phyloP scores from a whole-genome alignment of 148 eudicot species.

The Suaeda aralocaspica region DNA sequence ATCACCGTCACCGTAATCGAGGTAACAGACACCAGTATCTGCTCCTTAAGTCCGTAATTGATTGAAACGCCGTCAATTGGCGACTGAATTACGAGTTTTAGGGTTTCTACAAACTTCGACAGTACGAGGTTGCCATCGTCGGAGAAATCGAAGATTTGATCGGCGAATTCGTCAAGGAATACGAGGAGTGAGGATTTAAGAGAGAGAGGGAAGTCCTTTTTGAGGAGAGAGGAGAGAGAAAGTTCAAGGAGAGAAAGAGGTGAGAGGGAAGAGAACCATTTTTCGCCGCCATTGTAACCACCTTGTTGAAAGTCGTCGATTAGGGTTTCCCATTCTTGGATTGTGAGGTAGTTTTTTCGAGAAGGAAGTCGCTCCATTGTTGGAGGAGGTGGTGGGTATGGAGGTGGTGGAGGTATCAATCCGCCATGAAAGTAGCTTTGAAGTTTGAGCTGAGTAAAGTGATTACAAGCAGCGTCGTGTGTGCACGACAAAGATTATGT shows the following conservation, averaged over 20 bases:
- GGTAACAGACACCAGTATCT: slow-evolving; percentile 52
- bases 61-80: slow-evolving; percentile 50
- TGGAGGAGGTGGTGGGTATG: not conserved
- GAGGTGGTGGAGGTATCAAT: not conserved
- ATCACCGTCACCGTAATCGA: slow-evolving; percentile 42
- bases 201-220: slow-evolving; percentile 47
- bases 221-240: slow-evolving; percentile 59
- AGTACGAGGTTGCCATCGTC: slow-evolving; percentile 17
- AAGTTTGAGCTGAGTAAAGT: too few species aligned
- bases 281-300: slow-evolving; percentile 28
- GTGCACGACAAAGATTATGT: not conserved
- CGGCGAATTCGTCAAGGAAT: slow-evolving; percentile 54
- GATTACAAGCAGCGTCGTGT: not conserved
- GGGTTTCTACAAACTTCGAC: slow-evolving; percentile 38
- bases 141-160: slow-evolving; percentile 1
- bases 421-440: slow-evolving; percentile 28
- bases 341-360: slow-evolving; percentile 38
- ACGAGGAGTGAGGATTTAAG: slow-evolving; percentile 57
- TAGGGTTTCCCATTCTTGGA: slow-evolving; percentile 71
- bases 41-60: slow-evolving; percentile 54
- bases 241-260: slow-evolving; percentile 48
- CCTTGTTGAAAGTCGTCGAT: slow-evolving; percentile 79
- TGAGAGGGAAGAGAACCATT: slow-evolving; percentile 37
- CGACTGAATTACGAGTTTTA: slow-evolving; percentile 47
- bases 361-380: slow-evolving; percentile 27